Conservation (phyloP, 2,329 filamentous ascomycete genomes). For the Ophiocordyceps australis region DNA sequence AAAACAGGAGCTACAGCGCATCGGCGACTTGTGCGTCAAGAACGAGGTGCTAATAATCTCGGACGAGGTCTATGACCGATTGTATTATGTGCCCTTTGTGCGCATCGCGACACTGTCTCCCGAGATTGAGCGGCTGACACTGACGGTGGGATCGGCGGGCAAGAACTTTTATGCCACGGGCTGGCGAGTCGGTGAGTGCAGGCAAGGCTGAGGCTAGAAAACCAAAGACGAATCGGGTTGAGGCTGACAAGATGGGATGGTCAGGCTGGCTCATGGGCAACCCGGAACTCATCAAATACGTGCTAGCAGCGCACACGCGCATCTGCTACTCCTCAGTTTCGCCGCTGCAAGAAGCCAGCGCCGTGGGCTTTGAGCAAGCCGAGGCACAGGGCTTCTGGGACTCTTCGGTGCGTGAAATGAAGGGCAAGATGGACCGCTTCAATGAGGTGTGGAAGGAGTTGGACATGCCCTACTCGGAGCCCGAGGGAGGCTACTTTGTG, state of each 20-base stretch:
- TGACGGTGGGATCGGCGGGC: constrained; percentile 89
- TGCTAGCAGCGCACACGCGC: constrained; percentile 79
- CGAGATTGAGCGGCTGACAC: constrained; percentile 69
- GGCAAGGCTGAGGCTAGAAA: not conserved
- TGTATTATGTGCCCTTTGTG: constrained; percentile 92
- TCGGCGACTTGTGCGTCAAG: constrained; percentile 80
- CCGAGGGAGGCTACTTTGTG: constrained; percentile 95
- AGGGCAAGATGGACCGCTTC: constrained; percentile 71
- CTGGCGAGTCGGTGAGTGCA: constrained; percentile 56
- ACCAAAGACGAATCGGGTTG: not conserved
- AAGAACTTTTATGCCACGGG: constrained; percentile 98
- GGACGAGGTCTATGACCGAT: constrained; percentile 83
- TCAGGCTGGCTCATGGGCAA: constrained; percentile 79
- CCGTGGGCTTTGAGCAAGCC: constrained; percentile 85
- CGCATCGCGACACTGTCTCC: constrained; percentile 80
- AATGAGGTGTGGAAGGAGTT: constrained; percentile 67
- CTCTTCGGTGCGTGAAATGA: constrained; percentile 69
- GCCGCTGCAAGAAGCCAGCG: constrained; percentile 83
- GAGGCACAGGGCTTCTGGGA: constrained; percentile 80
- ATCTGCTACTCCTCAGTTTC: constrained; percentile 94
- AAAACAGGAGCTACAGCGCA: constrained; percentile 60
- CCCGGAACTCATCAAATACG: constrained; percentile 75
- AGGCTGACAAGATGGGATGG: too few relatives aligned
- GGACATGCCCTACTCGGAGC: constrained; percentile 66
- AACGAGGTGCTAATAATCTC: constrained; percentile 87